Base-by-base conservation (phyloP, 176 grass and related monocot genomes). In the Secale cereale region DNA sequence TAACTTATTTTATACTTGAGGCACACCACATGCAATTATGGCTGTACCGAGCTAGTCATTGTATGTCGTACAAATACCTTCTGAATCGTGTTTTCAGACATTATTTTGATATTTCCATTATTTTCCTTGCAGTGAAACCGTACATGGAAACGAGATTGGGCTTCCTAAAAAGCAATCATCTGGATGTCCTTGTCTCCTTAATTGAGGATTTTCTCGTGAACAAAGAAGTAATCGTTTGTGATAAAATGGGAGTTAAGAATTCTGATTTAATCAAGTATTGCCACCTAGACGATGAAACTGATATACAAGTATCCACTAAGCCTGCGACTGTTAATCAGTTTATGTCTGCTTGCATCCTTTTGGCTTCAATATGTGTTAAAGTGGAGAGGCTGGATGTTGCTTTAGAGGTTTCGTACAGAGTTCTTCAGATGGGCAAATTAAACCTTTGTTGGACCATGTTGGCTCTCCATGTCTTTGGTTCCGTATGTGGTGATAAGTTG, bases 141-240 rank as follows among this genome's bases (percentile, higher is more conserved):
- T 78, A 83, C 88, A 89, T 76, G 80, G 77, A 91, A 84, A 71
- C 63, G 78, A 86, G 76, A 46, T 87, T 82, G 79, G 66, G 48
- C 26, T 73, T 88, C 89, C 68, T 90, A 37, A 83, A 91, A 83
- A 64, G 40, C 52, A 62, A 71, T 50, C 83, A 85, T 12, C 56
- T 94, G 59, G 84, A 94, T 76, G 67, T 87, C 64, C 72, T 92
- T 76, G 56, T 87, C 36, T 82, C 80, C 46, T 85, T 92, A 68
- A 82, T 92, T 66, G 88, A 94, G 45, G 96, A 95, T 85, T 95
- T 98, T 86, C 67, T 98, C 1, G 15, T 89, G 81, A 87, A 61
- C 26, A 94, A 87, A 76, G 78, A 89, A 87, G 86, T 98, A 76
- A n/a, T 94, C 76, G 32, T 89, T 39, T 94, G 76, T 29, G 79